Evolutionary conservation across 768 basidiomycete species (phyloP).

Genomic region (Auricularia auricula-judae): DNA sequence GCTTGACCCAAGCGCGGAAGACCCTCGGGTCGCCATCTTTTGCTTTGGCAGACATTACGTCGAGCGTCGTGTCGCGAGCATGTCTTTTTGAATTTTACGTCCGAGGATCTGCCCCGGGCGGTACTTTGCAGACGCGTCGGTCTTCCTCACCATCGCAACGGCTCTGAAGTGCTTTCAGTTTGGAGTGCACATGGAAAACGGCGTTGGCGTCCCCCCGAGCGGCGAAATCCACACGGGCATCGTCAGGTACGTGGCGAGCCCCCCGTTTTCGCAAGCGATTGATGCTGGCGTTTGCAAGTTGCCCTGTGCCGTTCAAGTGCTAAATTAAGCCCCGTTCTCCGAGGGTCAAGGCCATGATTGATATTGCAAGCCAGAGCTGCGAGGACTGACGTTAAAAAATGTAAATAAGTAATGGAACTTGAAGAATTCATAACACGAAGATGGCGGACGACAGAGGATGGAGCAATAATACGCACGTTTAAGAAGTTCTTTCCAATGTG

Average conservation of each 20-base stretch:
- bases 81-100: neutral
- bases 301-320: conserved; percentile 26
- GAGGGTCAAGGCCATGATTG: neutral
- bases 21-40: conserved; percentile 12
- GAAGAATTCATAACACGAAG: no score
- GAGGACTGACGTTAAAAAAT: no score
- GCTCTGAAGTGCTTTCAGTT: conserved; percentile 11
- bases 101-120: conserved; percentile 14
- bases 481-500: no score
- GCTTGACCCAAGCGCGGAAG: neutral
- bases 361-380: no score
- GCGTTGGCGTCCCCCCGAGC: neutral
- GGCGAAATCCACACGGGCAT: conserved; percentile 3
- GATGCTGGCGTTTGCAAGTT: conserved; percentile 17
- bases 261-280: neutral
- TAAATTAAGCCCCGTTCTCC: conserved; percentile 22
- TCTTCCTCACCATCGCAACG: conserved; percentile 13
- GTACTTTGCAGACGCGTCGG: conserved; percentile 11
- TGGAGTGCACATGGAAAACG: conserved; percentile 11
- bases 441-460: no score
- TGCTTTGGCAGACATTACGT: conserved; percentile 12
- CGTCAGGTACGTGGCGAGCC: conserved; percentile 2
- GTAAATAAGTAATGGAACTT: no score
- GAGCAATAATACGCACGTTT: no score
- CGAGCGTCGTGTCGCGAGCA: neutral